A percentile compares a stretch with the other conserved stretches of the same genome.
phyloP scores from a whole-genome alignment of 2,329 filamentous ascomycete genomes.

The Hirsutella minnesotensis region DNA sequence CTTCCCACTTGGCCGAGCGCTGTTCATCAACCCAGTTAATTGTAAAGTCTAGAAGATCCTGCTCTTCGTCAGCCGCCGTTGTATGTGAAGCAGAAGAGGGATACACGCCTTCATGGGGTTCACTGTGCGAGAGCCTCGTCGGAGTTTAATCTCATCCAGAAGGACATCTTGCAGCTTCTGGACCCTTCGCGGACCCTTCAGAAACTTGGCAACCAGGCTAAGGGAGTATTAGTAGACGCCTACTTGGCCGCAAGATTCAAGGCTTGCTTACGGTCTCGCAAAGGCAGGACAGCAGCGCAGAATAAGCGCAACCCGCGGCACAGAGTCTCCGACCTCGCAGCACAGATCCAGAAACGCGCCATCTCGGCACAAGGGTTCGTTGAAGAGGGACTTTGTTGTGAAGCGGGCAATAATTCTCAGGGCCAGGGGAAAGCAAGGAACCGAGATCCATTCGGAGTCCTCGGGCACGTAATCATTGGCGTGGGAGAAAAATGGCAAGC shows the following conservation, averaged over 20 bases:
- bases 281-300: constrained; percentile 5
- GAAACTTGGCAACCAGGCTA: constrained; percentile 2
- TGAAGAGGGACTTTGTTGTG: constrained; percentile 6
- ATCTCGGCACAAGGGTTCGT: constrained; percentile 5
- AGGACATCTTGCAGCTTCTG: constrained; percentile 2
- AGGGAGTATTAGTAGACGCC: not conserved
- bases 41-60: constrained; percentile 7
- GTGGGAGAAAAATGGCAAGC: constrained; percentile 1
- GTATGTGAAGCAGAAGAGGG: too few species aligned
- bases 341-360: constrained; percentile 6
- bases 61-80: too few species aligned
- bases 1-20: not conserved
- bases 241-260: not conserved
- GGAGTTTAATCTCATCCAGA: constrained; percentile 5
- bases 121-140: too few species aligned
- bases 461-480: not conserved
- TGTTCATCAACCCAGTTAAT: constrained; percentile 6
- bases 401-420: constrained; percentile 6
- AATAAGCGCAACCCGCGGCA: constrained; percentile 5
- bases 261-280: constrained; percentile 4
- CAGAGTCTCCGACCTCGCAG: constrained; percentile 4
- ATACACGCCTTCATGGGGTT: too few species aligned
- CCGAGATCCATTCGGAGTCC: constrained; percentile 3
- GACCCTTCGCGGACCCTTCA: constrained; percentile 2
- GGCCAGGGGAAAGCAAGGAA: constrained; percentile 6